These are phyloP conservation scores for Blumeria hordei DNA, from an alignment of 2,329 filamentous ascomycete genomes.

Conservation along the genomic window DNA sequence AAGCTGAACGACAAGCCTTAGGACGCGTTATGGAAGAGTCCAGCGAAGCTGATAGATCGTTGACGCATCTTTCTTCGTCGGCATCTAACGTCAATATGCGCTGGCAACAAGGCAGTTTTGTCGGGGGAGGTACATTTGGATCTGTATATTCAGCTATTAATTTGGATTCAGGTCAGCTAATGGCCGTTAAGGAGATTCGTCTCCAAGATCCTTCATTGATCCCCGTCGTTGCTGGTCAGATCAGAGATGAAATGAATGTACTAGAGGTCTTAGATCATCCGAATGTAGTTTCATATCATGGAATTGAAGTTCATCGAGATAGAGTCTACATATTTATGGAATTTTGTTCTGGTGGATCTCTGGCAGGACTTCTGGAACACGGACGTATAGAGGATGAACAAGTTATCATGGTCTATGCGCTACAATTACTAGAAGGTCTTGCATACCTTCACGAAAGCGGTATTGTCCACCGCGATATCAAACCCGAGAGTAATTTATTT, in stretches of 20 bases:
- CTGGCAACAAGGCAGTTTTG: constrained; percentile 97
- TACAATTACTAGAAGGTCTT: constrained; percentile 83
- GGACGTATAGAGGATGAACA: constrained; percentile 95
- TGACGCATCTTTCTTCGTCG: constrained; percentile 81
- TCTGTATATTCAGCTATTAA: constrained; percentile 97
- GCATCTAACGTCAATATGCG: constrained; percentile 87
- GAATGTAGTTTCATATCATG: constrained; percentile 93
- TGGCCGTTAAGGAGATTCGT: constrained; percentile 97
- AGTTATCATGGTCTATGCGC: constrained; percentile 85
- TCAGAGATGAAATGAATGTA: constrained; percentile 91
- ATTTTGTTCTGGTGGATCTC: constrained; percentile 84
- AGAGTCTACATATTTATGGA: constrained; percentile 99
- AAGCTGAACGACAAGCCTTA: constrained; percentile 66
- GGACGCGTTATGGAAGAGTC: constrained; percentile 81
- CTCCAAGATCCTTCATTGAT: constrained; percentile 92
- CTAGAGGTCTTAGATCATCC: constrained; percentile 89
- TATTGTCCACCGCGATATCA: constrained; percentile 92
- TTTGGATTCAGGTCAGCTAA: constrained; percentile 79
- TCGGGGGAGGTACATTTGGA: constrained; percentile 89
- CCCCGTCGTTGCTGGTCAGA: constrained; percentile 78
- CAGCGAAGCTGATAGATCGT: constrained; percentile 84
- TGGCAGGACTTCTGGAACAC: constrained; percentile 76
- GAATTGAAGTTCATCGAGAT: constrained; percentile 93
- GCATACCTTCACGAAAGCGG: constrained; percentile 79
- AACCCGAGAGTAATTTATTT: constrained; percentile 63